Evolutionary conservation across 73 alveolate species (phyloP).

Genomic region (Diophrys appendiculata): DNA sequence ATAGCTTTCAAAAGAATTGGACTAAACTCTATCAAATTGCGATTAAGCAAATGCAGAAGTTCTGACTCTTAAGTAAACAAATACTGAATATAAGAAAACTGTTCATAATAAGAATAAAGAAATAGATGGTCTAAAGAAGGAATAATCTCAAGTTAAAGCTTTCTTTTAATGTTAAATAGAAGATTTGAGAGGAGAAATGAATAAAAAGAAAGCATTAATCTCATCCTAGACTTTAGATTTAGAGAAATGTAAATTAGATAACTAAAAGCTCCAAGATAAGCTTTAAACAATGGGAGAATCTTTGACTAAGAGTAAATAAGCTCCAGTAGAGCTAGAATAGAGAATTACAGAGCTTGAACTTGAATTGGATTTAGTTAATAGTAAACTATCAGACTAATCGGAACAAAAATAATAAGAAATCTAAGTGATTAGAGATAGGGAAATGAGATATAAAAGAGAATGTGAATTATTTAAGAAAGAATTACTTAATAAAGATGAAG

Average conservation of each 20-base stretch:
- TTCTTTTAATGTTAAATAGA: not conserved
- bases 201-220: not conserved
- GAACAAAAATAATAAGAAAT: not conserved
- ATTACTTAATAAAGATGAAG: not conserved
- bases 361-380: not conserved
- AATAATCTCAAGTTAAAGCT: not conserved
- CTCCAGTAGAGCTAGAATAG: not conserved
- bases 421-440: not conserved
- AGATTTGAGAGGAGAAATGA: not conserved
- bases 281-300: not conserved
- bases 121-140: not conserved
- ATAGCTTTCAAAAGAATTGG: constrained; percentile 6
- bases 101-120: not conserved
- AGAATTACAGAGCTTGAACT: not conserved
- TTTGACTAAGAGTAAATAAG: not conserved
- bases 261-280: not conserved
- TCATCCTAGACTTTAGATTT: not conserved
- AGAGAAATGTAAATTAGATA: not conserved
- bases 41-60: not conserved
- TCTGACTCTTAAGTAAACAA: not conserved
- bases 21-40: not conserved
- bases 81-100: not conserved
- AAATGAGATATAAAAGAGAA: not conserved
- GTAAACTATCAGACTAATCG: not conserved
- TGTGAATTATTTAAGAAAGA: not conserved